Percentiles rank a stretch among this genome's conserved stretches.
Conservation (phyloP, 768 basidiomycete species). For the Brasilioporus rufonigricans region DNA sequence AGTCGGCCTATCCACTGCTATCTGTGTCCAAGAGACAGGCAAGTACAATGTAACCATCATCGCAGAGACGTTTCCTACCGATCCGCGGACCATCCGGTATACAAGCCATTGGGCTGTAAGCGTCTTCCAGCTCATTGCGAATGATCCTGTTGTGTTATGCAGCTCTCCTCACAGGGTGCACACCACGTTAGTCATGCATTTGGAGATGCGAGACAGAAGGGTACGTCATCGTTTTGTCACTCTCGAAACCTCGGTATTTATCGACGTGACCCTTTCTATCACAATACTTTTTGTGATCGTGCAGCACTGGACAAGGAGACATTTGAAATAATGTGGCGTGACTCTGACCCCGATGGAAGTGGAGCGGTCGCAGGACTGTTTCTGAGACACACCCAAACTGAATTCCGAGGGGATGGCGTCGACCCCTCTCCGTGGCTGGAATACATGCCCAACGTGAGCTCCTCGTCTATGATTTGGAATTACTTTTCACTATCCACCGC, state of each 20-base stretch:
- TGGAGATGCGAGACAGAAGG: slow-evolving; percentile 50
- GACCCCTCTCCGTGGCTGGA: slow-evolving; percentile 37
- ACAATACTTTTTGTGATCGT: neutral
- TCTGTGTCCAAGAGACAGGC: slow-evolving; percentile 63
- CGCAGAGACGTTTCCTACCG: slow-evolving; percentile 69
- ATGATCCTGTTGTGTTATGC: neutral
- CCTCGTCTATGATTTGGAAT: neutral
- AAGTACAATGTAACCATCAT: slow-evolving; percentile 65
- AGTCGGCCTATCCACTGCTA: slow-evolving; percentile 71
- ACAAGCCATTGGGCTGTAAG: slow-evolving; percentile 83
- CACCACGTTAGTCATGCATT: slow-evolving; percentile 67
- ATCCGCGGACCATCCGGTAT: slow-evolving; percentile 70
- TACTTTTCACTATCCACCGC: neutral
- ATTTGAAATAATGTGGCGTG: slow-evolving; percentile 71
- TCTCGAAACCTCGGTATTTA: neutral
- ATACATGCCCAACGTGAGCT: slow-evolving; percentile 53
- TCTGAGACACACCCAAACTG: slow-evolving; percentile 59
- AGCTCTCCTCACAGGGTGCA: slow-evolving; percentile 54
- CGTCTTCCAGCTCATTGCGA: slow-evolving; percentile 1
- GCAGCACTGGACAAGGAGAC: slow-evolving; percentile 70
- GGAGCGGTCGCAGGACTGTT: slow-evolving; percentile 56
- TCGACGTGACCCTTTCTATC: neutral
- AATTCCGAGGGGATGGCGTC: slow-evolving; percentile 47
- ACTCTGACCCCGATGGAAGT: slow-evolving; percentile 56
- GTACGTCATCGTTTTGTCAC: slow-evolving; percentile 34